A percentile compares a stretch with the other conserved stretches of the same genome.
phyloP scores from a whole-genome alignment of 1,284 basidiomycete genomes.

The Cerioporus squamosus region DNA sequence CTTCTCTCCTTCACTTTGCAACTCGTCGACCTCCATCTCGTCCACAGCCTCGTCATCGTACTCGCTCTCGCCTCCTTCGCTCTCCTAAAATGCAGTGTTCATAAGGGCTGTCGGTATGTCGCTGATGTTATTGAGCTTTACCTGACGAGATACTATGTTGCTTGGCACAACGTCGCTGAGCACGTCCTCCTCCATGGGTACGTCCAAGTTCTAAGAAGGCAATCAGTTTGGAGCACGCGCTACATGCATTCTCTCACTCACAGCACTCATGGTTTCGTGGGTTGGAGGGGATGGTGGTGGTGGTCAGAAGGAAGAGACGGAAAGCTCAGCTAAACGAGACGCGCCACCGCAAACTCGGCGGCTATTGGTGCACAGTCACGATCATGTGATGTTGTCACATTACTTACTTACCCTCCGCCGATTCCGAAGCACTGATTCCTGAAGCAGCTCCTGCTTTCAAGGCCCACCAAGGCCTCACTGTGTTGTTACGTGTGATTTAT shows the following conservation, averaged over 20 bases:
- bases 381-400: slow-evolving; percentile 15
- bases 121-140: slow-evolving; percentile 35
- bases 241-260: too few relatives aligned
- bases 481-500: too few relatives aligned
- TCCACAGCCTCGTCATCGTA: slow-evolving; percentile 47
- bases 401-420: neutral
- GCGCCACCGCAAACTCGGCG: slow-evolving; percentile 21
- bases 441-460: too few relatives aligned
- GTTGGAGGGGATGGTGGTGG: slow-evolving; percentile 10
- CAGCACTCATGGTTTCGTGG: slow-evolving; percentile 6
- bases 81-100: slow-evolving; percentile 50
- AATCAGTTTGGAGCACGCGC: too few relatives aligned
- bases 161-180: slow-evolving; percentile 82
- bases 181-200: slow-evolving; percentile 68
- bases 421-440: neutral
- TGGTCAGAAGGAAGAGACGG: slow-evolving; percentile 13
- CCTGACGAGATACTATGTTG: slow-evolving; percentile 84
- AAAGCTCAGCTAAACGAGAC: slow-evolving; percentile 2
- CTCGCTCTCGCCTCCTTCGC: slow-evolving; percentile 73
- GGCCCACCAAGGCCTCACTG: too few relatives aligned
- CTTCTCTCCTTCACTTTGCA: slow-evolving; percentile 61
- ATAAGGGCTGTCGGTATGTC: neutral
- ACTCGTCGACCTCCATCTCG: slow-evolving; percentile 62
- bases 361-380: slow-evolving; percentile 5
- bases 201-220: slow-evolving; percentile 19